A percentile compares a stretch with the other conserved stretches of the same genome.
Conservation (phyloP, 2,329 filamentous ascomycete genomes). For the Aureobasidium sp. region DNA sequence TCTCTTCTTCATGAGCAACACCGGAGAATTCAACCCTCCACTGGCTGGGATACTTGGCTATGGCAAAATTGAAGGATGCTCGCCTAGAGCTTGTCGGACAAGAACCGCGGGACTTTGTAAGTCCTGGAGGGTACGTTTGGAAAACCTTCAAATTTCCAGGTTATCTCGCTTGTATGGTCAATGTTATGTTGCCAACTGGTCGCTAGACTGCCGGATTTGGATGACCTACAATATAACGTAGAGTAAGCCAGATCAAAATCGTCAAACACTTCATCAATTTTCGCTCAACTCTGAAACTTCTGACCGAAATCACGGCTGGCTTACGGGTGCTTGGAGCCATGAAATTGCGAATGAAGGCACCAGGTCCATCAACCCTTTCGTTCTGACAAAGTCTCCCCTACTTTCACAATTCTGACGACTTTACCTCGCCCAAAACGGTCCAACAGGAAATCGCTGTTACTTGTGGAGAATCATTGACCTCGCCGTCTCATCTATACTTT, state of each 20-base stretch:
- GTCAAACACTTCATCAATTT: not conserved
- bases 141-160: not conserved
- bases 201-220: not conserved
- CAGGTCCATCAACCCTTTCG: too few relatives aligned
- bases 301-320: too few relatives aligned
- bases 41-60: too few relatives aligned
- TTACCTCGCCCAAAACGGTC: too few relatives aligned
- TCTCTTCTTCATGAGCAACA: too few relatives aligned
- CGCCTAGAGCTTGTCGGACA: not conserved
- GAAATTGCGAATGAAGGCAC: too few relatives aligned
- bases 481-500: too few relatives aligned
- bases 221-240: not conserved
- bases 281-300: not conserved
- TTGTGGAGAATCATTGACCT: too few relatives aligned
- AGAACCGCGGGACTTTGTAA: not conserved
- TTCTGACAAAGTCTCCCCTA: too few relatives aligned
- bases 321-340: too few relatives aligned
- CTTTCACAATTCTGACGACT: too few relatives aligned
- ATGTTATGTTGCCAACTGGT: not conserved
- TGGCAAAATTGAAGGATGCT: not conserved
- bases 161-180: not conserved
- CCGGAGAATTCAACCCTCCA: not conserved
- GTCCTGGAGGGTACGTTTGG: conserved; percentile 2
- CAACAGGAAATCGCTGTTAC: too few relatives aligned
- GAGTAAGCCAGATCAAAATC: not conserved